Percentiles rank a stretch among this genome's conserved stretches.
Evolutionary conservation across 768 basidiomycete genomes (phyloP).

Genomic region (Trametes cinnabarina): DNA sequence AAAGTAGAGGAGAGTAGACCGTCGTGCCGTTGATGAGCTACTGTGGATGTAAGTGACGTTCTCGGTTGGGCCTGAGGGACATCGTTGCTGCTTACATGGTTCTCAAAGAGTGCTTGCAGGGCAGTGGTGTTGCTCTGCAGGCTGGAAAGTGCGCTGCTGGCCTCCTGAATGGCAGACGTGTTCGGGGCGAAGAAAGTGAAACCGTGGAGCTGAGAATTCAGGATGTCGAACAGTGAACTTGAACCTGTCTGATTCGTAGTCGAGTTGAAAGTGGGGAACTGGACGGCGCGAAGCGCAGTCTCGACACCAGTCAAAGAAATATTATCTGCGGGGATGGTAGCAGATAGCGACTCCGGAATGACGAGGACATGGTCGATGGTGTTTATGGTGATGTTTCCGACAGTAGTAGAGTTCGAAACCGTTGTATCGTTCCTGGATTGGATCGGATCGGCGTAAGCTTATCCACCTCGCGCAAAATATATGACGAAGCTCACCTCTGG

Average conservation of each 20-base stretch:
- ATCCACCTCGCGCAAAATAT: background rate
- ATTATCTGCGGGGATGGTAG: conserved; percentile 43
- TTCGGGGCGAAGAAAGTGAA: conserved; percentile 69
- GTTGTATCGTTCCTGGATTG: conserved; percentile 32
- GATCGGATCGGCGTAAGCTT: background rate
- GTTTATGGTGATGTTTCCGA: conserved; percentile 44
- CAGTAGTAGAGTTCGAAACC: conserved; percentile 39
- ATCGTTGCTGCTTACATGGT: conserved; percentile 51
- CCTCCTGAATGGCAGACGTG: conserved; percentile 36
- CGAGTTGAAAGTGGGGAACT: conserved; percentile 24
- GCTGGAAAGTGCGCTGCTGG: conserved; percentile 28
- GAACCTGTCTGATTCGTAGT: conserved; percentile 35
- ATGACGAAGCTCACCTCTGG: conserved; percentile 45
- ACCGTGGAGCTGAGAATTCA: conserved; percentile 42
- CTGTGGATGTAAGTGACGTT: background rate
- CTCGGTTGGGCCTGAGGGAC: too few relatives aligned
- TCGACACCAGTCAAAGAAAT: conserved; percentile 38
- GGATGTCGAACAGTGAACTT: conserved; percentile 34
- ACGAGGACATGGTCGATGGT: conserved; percentile 49
- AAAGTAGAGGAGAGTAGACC: conserved; percentile 56
- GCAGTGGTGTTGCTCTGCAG: conserved; percentile 46
- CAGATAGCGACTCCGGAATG: conserved; percentile 48
- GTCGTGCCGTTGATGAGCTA: conserved; percentile 69
- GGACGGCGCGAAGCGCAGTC: conserved; percentile 27
- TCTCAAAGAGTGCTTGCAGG: conserved; percentile 45